phyloP scores from a whole-genome alignment of 2,329 filamentous ascomycete genomes.

The Aspergillus chevalieri region DNA sequence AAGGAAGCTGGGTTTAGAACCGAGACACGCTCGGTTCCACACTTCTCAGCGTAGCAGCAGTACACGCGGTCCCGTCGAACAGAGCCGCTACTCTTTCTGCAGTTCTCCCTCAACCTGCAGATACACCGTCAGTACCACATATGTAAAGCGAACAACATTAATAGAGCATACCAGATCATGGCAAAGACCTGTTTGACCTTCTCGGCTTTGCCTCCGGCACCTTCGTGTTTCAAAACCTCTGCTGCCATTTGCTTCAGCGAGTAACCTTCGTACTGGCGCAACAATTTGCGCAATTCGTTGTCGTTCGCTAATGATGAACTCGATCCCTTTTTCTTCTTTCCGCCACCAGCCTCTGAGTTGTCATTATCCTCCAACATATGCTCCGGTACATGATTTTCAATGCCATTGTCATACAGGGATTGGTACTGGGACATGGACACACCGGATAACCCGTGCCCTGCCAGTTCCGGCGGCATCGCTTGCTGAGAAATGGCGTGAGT shows the following conservation, averaged over 20 bases:
- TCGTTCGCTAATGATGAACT: constrained; percentile 46
- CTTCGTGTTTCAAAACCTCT: constrained; percentile 46
- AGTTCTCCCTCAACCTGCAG: constrained; percentile 43
- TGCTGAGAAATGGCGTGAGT: constrained; percentile 31
- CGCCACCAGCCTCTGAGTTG: constrained; percentile 36
- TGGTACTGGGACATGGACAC: constrained; percentile 33
- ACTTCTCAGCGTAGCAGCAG: constrained; percentile 87
- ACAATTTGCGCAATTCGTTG: constrained; percentile 42
- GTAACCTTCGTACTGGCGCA: constrained; percentile 43
- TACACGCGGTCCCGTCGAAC: constrained; percentile 92
- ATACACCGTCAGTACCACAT: constrained; percentile 7
- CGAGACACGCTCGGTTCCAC: constrained; percentile 86
- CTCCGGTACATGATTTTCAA: constrained; percentile 38
- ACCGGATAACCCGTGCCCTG: constrained; percentile 25
- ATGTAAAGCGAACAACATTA: background rate
- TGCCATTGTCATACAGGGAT: constrained; percentile 36
- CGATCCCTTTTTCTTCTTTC: constrained; percentile 43
- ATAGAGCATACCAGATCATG: constrained; percentile 43
- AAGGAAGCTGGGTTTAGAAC: constrained; percentile 96
- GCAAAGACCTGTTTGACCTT: constrained; percentile 49
- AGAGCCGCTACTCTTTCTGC: constrained; percentile 50
- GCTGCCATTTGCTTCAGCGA: constrained; percentile 42
- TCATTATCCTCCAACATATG: constrained; percentile 38
- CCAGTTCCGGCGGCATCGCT: constrained; percentile 30
- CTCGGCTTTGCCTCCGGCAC: constrained; percentile 44